Evolutionary conservation across 805 yeast species (phyloP), one percentile per base, ranked within the genome.

Genomic region (Scheffersomyces stipitis): DNA sequence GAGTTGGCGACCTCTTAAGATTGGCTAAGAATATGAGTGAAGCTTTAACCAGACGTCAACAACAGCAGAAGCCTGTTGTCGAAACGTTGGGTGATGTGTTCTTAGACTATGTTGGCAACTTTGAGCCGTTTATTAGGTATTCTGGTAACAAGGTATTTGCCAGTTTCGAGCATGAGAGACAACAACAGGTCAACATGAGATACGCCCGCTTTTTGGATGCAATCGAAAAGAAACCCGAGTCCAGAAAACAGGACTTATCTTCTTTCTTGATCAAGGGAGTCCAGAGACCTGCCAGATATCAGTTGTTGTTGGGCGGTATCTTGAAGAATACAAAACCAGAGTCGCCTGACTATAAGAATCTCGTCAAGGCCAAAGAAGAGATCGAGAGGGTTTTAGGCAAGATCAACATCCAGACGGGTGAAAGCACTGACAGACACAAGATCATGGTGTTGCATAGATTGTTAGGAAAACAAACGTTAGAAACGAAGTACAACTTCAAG

Each of bases 111-210:
- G 87, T 89, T 18, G 88, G 93, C 4, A 77, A 78, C 40, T 90
- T 93, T 60, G 96, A 90, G 45, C 96, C 98, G 3, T 93, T 91
- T 62, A 83, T 93, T 28, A 77, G 83, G 30, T 93, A 93, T 60
- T 95, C 96, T 40, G 96, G 96, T 12, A 89, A 91, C 37, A 91
- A 93, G 58, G 87, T 91, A 33, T 89, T 88, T 66, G 98, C 97
- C 4, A 88, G 89, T 60, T 89, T 88, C 59, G 96, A 91, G 60
- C 87, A 88, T 61, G 98, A 93, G 64, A 75, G 96, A 32, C 98
- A 91, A 57, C 86, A 89, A 60, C 81, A 88, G 34, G 86, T 85
- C 20, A 93, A 93, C 61, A 83, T 95, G 32, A 77, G 85, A 42
- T 91, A 93, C 68, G 90, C 95, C n/a, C 71, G 93, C 53, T 93